Evolutionary conservation across 169 alveolate genomes (phyloP).

Genomic region (Theileria orientalis): DNA sequence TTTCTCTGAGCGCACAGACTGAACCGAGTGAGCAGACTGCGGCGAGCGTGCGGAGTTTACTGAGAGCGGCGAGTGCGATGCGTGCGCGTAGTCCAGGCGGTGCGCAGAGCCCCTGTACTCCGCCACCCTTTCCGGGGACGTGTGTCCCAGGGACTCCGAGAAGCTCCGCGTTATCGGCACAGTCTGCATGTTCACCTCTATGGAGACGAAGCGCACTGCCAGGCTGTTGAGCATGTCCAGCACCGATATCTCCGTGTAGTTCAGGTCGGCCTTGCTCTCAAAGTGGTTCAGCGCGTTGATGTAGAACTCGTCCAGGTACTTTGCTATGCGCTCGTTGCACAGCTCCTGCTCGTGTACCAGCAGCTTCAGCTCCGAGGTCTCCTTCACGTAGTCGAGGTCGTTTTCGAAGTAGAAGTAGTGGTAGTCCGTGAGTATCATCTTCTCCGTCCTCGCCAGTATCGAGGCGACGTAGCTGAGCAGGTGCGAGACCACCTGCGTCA

Average conservation of each 20-base stretch:
- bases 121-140: background rate
- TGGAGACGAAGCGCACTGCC: slow-evolving; percentile 51
- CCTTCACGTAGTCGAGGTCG: slow-evolving; percentile 35
- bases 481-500: slow-evolving; percentile 18
- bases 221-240: slow-evolving; percentile 37
- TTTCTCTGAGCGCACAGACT: too few species aligned
- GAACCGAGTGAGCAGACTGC: too few species aligned
- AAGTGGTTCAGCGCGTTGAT: slow-evolving; percentile 36
- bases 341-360: slow-evolving; percentile 20
- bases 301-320: slow-evolving; percentile 38
- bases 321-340: slow-evolving; percentile 38
- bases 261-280: slow-evolving; percentile 19
- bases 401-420: slow-evolving; percentile 1
- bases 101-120: background rate
- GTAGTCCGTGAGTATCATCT: slow-evolving; percentile 41
- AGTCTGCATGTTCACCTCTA: slow-evolving; percentile 29
- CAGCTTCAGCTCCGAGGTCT: slow-evolving; percentile 21
- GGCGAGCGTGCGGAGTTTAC: too few species aligned
- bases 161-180: slow-evolving; percentile 45
- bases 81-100: background rate
- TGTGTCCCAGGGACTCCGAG: background rate
- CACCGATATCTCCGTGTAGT: slow-evolving; percentile 21
- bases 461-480: slow-evolving; percentile 53
- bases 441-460: slow-evolving; percentile 44
- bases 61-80: background rate